These are phyloP conservation scores for Protomyces gravidus DNA, from an alignment of 1,139 yeast species.

Conservation along the genomic window DNA sequence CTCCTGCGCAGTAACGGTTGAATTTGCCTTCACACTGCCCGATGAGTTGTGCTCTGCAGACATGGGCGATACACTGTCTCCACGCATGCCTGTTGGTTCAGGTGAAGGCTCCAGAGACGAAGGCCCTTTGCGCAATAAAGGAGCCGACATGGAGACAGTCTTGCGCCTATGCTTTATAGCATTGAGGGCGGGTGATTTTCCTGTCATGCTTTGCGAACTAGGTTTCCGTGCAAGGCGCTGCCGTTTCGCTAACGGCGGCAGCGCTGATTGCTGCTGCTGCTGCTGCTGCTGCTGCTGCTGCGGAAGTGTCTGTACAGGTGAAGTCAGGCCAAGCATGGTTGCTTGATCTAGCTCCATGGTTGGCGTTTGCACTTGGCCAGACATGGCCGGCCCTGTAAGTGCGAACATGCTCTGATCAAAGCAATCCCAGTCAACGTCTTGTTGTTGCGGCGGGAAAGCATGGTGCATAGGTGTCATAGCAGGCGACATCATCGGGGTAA, in stretches of 20 bases:
- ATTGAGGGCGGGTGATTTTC: neutral
- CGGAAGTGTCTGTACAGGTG: neutral
- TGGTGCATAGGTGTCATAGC: constrained; percentile 27
- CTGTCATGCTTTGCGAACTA: neutral
- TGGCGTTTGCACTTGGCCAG: neutral
- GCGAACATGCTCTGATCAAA: constrained; percentile 22
- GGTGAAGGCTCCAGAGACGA: constrained; percentile 10
- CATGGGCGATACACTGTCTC: constrained; percentile 14
- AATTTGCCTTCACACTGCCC: neutral
- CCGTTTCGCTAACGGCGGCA: neutral
- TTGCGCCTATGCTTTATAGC: neutral
- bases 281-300: neutral
- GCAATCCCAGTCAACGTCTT: constrained; percentile 23
- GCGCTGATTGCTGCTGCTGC: neutral
- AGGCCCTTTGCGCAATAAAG: neutral
- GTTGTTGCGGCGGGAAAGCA: neutral
- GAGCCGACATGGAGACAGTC: neutral
- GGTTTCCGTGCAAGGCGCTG: neutral
- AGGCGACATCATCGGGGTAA: constrained; percentile 27
- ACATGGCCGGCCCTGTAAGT: constrained; percentile 17
- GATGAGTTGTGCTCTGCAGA: constrained; percentile 1
- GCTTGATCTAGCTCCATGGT: neutral
- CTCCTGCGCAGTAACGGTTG: neutral
- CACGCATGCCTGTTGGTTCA: constrained; percentile 1
- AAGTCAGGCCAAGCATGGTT: neutral